Evolutionary conservation across 176 grass and related monocot species (phyloP).

Genomic region (Sorghum bicolor): DNA sequence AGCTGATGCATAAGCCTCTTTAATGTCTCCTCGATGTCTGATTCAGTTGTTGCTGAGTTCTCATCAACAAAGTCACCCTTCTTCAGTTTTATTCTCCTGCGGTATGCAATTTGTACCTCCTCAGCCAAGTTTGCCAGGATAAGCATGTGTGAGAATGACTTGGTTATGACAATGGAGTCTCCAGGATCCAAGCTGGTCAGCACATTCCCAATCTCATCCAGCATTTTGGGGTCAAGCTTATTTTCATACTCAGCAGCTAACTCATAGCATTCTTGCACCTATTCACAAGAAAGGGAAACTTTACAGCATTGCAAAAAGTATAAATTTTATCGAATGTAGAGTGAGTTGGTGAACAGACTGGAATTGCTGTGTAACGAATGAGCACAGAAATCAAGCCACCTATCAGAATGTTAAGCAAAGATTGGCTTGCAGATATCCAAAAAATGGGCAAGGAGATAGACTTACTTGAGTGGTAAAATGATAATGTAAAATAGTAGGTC

Average conservation of each 20-base stretch:
- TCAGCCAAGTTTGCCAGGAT: constrained; percentile 93
- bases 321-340: neutral
- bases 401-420: neutral
- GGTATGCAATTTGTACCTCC: constrained; percentile 91
- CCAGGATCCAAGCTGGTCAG: constrained; percentile 71
- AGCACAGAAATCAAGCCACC: neutral
- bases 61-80: constrained; percentile 92
- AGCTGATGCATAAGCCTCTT: constrained; percentile 72
- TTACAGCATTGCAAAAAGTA: neutral
- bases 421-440: constrained; percentile 1
- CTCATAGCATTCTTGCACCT: constrained; percentile 97
- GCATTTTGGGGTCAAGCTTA: constrained; percentile 55
- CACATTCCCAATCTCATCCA: constrained; percentile 75
- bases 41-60: constrained; percentile 85
- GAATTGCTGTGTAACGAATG: neutral
- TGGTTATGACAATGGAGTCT: constrained; percentile 77
- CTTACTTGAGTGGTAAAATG: neutral
- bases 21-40: constrained; percentile 84
- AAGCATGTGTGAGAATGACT: constrained; percentile 95
- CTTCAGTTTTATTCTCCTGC: constrained; percentile 81
- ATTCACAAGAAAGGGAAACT: constrained; percentile 17
- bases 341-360: neutral
- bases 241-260: constrained; percentile 85
- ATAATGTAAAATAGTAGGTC: neutral
- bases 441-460: neutral